A percentile compares a stretch with the other conserved stretches of the same genome.
These are phyloP conservation scores for Gamarada debralockiae DNA, from an alignment of 495 filamentous ascomycete species.

Conservation along the genomic window DNA sequence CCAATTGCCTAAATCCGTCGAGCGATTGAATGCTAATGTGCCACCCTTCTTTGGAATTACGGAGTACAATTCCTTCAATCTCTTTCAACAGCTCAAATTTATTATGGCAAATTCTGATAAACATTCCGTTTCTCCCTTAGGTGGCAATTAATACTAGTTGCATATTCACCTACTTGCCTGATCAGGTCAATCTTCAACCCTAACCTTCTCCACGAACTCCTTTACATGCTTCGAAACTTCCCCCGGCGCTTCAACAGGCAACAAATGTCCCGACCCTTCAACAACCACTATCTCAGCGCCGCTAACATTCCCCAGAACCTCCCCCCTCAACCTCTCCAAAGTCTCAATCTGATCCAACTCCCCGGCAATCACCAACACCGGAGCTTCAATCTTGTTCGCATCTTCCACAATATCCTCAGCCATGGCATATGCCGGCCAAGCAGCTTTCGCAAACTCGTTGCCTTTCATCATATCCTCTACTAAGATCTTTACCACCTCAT, in stretches of 20 bases:
- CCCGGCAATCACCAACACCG: conserved; percentile 34
- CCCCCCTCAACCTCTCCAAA: conserved; percentile 20
- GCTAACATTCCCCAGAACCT: conserved; percentile 17
- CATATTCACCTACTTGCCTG: too few species aligned
- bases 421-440: conserved; percentile 40
- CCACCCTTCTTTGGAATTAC: too few species aligned
- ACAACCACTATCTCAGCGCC: conserved; percentile 17
- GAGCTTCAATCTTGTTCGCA: conserved; percentile 24
- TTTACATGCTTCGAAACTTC: conserved; percentile 3
- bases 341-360: conserved; percentile 31
- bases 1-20: too few species aligned
- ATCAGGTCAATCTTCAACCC: too few species aligned
- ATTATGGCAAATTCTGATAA: too few species aligned
- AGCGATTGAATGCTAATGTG: too few species aligned
- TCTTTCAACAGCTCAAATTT: too few species aligned
- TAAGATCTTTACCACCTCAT: conserved; percentile 24
- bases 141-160: too few species aligned
- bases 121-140: too few species aligned
- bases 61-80: too few species aligned
- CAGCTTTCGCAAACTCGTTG: conserved; percentile 29
- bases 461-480: conserved; percentile 31
- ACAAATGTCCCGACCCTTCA: conserved; percentile 19
- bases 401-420: conserved; percentile 31
- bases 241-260: conserved; percentile 17
- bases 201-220: conserved; percentile 6